Conservation (phyloP, 1,284 basidiomycete species). For the Sporisorium exsertum region DNA sequence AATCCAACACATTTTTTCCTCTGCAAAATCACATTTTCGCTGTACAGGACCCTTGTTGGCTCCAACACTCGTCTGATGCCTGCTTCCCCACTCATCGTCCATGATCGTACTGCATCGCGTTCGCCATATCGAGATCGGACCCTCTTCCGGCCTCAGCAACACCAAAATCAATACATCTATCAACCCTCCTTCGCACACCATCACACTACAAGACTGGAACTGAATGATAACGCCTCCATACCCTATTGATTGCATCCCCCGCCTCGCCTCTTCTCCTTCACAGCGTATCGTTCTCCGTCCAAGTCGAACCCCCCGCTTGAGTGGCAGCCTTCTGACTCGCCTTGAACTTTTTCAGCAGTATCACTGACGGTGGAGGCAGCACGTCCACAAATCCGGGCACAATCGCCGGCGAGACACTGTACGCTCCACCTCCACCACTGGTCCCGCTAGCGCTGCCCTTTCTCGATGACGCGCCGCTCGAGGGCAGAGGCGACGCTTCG, state of each 20-base stretch:
- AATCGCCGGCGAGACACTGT: conserved; percentile 16
- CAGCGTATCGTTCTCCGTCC: background rate
- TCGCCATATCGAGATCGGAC: conserved; percentile 3
- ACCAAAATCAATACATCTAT: background rate
- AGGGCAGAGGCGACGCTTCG: conserved; percentile 20
- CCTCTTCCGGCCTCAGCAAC: background rate
- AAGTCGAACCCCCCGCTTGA: background rate
- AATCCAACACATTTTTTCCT: conserved; percentile 11
- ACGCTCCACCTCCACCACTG: background rate
- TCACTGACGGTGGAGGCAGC: conserved; percentile 11
- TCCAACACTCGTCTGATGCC: background rate
- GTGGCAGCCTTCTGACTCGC: conserved; percentile 14
- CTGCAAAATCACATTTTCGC: background rate
- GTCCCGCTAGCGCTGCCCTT: conserved; percentile 7
- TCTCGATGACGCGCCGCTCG: background rate
- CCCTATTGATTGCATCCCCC: no score
- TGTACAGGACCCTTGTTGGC: conserved; percentile 1
- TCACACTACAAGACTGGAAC: no score
- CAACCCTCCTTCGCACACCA: no score
- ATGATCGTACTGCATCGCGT: background rate
- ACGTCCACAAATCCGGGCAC: conserved; percentile 26
- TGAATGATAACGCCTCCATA: no score
- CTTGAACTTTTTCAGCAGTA: conserved; percentile 30
- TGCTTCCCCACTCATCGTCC: background rate
- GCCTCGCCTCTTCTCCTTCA: background rate